phyloP scores from a whole-genome alignment of 345 rosid genomes.

The Reutealis trisperma region DNA sequence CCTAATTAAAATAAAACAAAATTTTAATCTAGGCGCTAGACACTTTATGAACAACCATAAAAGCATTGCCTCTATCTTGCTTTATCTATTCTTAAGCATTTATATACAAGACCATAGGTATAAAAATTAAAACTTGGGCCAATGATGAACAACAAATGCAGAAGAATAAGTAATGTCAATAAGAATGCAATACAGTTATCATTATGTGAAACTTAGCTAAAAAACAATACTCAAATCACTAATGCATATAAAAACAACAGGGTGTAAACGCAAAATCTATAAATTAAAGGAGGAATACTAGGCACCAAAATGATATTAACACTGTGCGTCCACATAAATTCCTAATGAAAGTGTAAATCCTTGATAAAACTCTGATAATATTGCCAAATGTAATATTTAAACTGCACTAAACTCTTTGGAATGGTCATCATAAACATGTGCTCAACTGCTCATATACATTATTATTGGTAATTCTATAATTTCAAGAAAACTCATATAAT shows the following conservation, averaged over 20 bases:
- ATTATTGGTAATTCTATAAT: background rate
- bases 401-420: background rate
- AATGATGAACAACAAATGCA: background rate
- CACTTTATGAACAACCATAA: background rate
- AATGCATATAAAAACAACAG: background rate
- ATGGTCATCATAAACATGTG: background rate
- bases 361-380: background rate
- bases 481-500: background rate
- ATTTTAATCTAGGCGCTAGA: background rate
- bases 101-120: background rate
- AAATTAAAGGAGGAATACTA: background rate
- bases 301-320: background rate
- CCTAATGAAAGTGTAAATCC: background rate
- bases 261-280: background rate
- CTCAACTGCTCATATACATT: background rate
- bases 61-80: background rate
- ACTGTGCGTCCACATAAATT: background rate
- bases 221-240: background rate
- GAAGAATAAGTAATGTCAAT: background rate
- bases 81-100: background rate
- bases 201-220: background rate
- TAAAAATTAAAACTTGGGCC: background rate
- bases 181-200: background rate
- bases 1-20: background rate
- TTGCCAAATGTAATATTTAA: background rate